Evolutionary conservation across 257 asterid species (phyloP), one percentile per base, ranked within the genome.

Genomic region (Scutellaria galericulata): DNA sequence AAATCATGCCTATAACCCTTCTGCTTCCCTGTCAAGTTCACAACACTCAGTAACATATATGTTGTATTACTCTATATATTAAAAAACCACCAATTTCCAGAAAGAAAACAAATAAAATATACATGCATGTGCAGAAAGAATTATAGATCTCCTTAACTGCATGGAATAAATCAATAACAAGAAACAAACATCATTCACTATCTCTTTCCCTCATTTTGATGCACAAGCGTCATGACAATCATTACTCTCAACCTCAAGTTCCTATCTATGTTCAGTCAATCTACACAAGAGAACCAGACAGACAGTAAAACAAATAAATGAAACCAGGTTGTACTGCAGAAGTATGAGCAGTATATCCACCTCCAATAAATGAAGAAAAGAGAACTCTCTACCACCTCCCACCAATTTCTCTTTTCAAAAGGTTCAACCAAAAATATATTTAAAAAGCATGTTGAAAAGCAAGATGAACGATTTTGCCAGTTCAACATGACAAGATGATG

Each of bases 1-100:
- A 91, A 94, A 71, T 94, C 98, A 82, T 94, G 98, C 86, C 85
- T 86, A 71, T 91, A 94, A 10, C 98, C 98, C 75, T 89, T 94
- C 82, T 94, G 97, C 83, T 86, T 94, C 72, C 97, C 98, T 93
- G 68, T 68, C 11, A 55, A 31, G 15, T 9, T 46, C 20, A 65
- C 58, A 44, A 47, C 61, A 13, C 27, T 76, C 37, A 22, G 50
- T 31, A 31, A 15, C 64, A 68, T 53, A 31, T 59, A 55, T 47
- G 6, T n/a, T 53, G 66, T 18, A 53, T 39, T 42, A 31, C 54
- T 35, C 31, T 50, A 41, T 22, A 56, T n/a, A 57, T 27, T 14
- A 63, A 61, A 73, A 66, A 62, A 44, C 24, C 41, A 78, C 51
- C 51, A 11, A 42, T 9, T 55, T 7, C 20, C 41, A 15, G 20